A percentile compares a stretch with the other conserved stretches of the same genome.
These are phyloP conservation scores for Phytophthora melonis DNA, from an alignment of 352 stramenopile species.

Conservation along the genomic window DNA sequence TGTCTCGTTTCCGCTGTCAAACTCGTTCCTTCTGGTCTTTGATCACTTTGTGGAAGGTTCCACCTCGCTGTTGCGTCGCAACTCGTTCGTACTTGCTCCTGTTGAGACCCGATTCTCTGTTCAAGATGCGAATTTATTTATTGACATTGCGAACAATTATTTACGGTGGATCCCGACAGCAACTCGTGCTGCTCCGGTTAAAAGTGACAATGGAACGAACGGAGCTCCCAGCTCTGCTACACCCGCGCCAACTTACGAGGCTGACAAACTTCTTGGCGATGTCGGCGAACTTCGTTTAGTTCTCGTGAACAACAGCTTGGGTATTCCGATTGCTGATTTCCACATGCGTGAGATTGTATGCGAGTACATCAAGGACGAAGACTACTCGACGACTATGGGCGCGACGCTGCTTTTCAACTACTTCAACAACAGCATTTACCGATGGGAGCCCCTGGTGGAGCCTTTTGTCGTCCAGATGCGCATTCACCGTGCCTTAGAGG, in stretches of 20 bases:
- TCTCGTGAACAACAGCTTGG: conserved; percentile 90
- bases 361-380: conserved; percentile 88
- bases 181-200: conserved; percentile 23
- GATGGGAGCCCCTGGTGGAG: conserved; percentile 89
- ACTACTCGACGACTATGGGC: conserved; percentile 82
- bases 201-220: conserved; percentile 12
- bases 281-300: conserved; percentile 87
- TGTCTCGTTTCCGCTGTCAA: conserved; percentile 84
- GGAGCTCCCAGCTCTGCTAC: neutral
- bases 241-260: conserved; percentile 43
- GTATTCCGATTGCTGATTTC: conserved; percentile 89
- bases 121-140: conserved; percentile 85
- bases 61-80: conserved; percentile 56
- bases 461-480: conserved; percentile 85
- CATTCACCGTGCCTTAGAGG: conserved; percentile 71
- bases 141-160: conserved; percentile 90
- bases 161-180: conserved; percentile 55
- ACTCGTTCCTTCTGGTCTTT: conserved; percentile 84
- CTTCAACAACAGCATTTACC: conserved; percentile 94
- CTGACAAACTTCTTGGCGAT: conserved; percentile 87
- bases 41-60: conserved; percentile 85
- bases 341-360: conserved; percentile 89
- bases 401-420: conserved; percentile 88
- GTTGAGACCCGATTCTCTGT: conserved; percentile 90
- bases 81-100: conserved; percentile 83